Percentiles rank a stretch among this genome's conserved stretches.
These are phyloP conservation scores for Lumnitzera racemosa DNA, from an alignment of 345 rosid species.

Conservation along the genomic window DNA sequence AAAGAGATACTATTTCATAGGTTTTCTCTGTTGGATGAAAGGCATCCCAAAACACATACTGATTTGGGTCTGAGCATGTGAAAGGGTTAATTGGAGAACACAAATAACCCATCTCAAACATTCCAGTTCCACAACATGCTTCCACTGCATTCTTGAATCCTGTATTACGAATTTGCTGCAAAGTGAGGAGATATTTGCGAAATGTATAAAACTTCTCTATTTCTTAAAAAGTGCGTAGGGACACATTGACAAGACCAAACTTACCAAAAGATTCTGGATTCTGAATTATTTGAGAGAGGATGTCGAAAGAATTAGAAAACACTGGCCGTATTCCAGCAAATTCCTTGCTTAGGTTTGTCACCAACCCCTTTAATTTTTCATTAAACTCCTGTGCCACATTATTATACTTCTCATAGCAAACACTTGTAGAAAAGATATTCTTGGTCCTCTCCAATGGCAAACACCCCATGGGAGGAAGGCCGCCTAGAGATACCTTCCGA, in stretches of 20 bases:
- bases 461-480: constrained; percentile 84
- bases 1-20: constrained; percentile 26
- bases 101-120: constrained; percentile 56
- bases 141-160: constrained; percentile 44
- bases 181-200: background rate
- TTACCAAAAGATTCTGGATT: constrained; percentile 50
- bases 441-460: constrained; percentile 68
- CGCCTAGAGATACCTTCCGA: constrained; percentile 43
- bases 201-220: no score
- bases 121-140: constrained; percentile 70
- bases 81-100: constrained; percentile 18
- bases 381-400: constrained; percentile 58
- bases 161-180: constrained; percentile 9
- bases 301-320: constrained; percentile 35
- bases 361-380: constrained; percentile 27
- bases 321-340: constrained; percentile 41
- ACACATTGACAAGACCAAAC: constrained; percentile 6
- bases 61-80: no score
- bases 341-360: constrained; percentile 28
- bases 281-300: constrained; percentile 38
- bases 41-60: constrained; percentile 32
- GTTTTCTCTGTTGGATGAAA: constrained; percentile 71
- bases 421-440: constrained; percentile 32
- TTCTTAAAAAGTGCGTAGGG: background rate
- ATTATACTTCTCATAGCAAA: constrained; percentile 53